Evolutionary conservation across 2,329 filamentous ascomycete species (phyloP).

Genomic region (Sphaerulina vaccinii): DNA sequence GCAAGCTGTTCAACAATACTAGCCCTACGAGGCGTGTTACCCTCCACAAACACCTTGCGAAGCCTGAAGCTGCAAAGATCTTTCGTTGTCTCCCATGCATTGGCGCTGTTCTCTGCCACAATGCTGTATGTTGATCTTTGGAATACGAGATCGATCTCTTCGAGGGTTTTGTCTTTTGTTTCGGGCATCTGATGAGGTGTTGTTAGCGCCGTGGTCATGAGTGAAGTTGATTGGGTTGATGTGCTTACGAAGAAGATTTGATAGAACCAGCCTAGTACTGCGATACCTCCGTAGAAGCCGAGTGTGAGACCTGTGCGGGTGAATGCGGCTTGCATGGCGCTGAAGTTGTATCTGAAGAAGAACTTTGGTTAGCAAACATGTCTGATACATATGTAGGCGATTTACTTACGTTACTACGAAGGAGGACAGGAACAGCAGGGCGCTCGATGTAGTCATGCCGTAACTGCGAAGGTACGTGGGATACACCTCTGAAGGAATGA

Average conservation of each 20-base stretch:
- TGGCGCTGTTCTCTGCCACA: slow-evolving; percentile 59
- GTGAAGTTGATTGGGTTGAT: too few relatives aligned
- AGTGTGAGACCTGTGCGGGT: slow-evolving; percentile 63
- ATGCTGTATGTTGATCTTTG: slow-evolving; percentile 62
- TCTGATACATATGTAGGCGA: too few relatives aligned
- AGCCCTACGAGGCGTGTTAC: slow-evolving; percentile 18
- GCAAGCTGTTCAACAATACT: slow-evolving; percentile 19
- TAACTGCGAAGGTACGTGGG: slow-evolving; percentile 71
- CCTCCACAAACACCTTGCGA: slow-evolving; percentile 49
- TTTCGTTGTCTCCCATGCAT: slow-evolving; percentile 45
- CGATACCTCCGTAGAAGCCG: slow-evolving; percentile 73
- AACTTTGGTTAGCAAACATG: too few relatives aligned
- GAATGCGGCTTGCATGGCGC: slow-evolving; percentile 67
- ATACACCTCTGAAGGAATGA: slow-evolving; percentile 64
- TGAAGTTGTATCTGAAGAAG: slow-evolving; percentile 77
- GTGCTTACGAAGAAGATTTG: slow-evolving; percentile 70
- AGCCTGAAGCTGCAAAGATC: slow-evolving; percentile 48
- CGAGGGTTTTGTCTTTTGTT: slow-evolving; percentile 66
- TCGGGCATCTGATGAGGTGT: too few relatives aligned
- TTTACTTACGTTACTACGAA: slow-evolving; percentile 76
- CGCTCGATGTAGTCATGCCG: slow-evolving; percentile 70
- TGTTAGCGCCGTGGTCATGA: too few relatives aligned
- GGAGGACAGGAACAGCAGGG: slow-evolving; percentile 66
- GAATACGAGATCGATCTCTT: slow-evolving; percentile 70
- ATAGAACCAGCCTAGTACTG: slow-evolving; percentile 68